Percentiles rank a stretch among this genome's conserved stretches.
phyloP scores from a whole-genome alignment of 768 basidiomycete genomes.

The Auricularia auricula-judae region DNA sequence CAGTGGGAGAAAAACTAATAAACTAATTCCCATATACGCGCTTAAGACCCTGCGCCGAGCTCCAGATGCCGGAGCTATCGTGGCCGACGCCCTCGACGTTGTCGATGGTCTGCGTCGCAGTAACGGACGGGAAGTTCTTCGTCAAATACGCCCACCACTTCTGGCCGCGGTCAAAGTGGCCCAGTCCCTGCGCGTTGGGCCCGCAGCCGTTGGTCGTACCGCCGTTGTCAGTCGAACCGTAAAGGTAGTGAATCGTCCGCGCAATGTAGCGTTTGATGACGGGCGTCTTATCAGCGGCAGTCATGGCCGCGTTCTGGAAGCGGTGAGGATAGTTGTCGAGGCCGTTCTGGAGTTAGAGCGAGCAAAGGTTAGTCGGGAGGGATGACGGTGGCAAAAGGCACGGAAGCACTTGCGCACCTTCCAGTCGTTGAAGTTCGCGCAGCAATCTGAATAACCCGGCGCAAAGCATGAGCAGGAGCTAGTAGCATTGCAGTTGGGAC shows the following conservation, averaged over 20 bases:
- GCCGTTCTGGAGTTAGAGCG: not conserved
- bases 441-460: not conserved
- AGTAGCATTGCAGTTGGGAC: not conserved
- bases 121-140: not conserved
- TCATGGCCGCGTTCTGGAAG: not conserved
- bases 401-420: not conserved
- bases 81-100: not conserved
- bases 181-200: not conserved
- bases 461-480: not conserved
- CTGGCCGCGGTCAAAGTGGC: conserved; percentile 1
- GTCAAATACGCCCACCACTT: not conserved
- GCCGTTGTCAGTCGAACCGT: not conserved
- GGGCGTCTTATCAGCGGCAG: not conserved
- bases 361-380: no score
- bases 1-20: no score
- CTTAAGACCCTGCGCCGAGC: not conserved
- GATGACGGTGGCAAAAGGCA: no score
- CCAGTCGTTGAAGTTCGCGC: not conserved
- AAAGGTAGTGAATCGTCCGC: not conserved
- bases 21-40: not conserved
- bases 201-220: not conserved
- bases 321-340: not conserved
- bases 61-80: not conserved
- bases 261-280: not conserved
- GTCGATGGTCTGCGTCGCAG: not conserved